Evolutionary conservation across 345 rosid species (phyloP).

Genomic region (Pistacia atlantica): DNA sequence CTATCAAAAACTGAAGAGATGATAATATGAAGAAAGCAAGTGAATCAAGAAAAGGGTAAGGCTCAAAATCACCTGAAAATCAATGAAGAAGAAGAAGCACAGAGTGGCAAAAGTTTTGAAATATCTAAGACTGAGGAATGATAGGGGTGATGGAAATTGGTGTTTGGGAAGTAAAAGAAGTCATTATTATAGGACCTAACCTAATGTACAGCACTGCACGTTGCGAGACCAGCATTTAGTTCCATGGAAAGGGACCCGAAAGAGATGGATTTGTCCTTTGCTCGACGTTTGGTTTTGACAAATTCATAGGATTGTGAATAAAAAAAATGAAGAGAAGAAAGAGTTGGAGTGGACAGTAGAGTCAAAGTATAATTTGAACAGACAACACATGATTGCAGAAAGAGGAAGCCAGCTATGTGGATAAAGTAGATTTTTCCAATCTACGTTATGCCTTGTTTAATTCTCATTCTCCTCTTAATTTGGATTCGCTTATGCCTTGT

Average conservation of each 20-base stretch:
- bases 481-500: neutral
- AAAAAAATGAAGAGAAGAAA: neutral
- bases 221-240: slow-evolving; percentile 26
- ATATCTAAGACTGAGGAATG: neutral
- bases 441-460: neutral
- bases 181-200: neutral
- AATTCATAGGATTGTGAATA: slow-evolving; percentile 19
- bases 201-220: slow-evolving; percentile 5
- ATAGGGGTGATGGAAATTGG: neutral
- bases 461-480: neutral
- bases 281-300: slow-evolving; percentile 32
- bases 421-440: neutral
- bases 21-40: neutral
- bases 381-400: neutral
- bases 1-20: neutral
- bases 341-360: neutral
- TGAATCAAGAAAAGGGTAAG: neutral
- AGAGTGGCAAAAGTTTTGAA: neutral
- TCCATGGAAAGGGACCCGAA: slow-evolving; percentile 23
- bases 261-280: neutral
- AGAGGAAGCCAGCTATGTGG: slow-evolving; percentile 32
- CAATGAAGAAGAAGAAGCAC: neutral
- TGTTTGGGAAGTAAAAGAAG: neutral
- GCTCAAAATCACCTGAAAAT: slow-evolving; percentile 10
- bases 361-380: neutral